phyloP scores from a whole-genome alignment of 2,329 filamentous ascomycete species.

The Zymoseptoria tritici region DNA sequence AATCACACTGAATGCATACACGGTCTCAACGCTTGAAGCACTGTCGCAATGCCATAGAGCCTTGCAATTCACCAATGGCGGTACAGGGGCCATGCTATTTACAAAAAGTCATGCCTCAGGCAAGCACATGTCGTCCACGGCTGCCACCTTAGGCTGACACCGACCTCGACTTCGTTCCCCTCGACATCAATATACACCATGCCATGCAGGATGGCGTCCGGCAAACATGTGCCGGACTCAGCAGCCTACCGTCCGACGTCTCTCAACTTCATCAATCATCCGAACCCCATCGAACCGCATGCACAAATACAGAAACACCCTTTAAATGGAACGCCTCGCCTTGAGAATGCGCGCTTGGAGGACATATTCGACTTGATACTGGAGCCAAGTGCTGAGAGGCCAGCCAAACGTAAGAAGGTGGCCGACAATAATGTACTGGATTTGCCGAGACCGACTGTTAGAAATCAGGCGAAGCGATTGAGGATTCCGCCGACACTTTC shows the following conservation, averaged over 20 bases:
- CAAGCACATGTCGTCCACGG: too few relatives aligned
- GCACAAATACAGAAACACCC: conserved; percentile 25
- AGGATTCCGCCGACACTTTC: conserved; percentile 47
- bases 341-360: conserved; percentile 21
- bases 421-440: conserved; percentile 15
- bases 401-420: conserved; percentile 21
- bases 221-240: conserved; percentile 6
- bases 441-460: conserved; percentile 33
- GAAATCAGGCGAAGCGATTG: conserved; percentile 26
- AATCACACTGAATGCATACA: too few relatives aligned
- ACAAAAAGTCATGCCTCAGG: too few relatives aligned
- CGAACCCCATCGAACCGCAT: conserved; percentile 32
- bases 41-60: too few relatives aligned
- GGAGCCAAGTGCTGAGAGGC: conserved; percentile 27
- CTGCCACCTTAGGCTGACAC: not conserved
- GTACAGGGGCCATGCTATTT: too few relatives aligned
- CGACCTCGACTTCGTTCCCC: not conserved
- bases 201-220: conserved; percentile 3
- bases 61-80: too few relatives aligned
- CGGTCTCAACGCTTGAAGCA: too few relatives aligned
- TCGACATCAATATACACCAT: not conserved
- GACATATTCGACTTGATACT: conserved; percentile 23
- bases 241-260: conserved; percentile 23
- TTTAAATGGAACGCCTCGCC: conserved; percentile 24
- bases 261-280: conserved; percentile 29